Evolutionary conservation across 2,329 filamentous ascomycete species (phyloP), one percentile per base, ranked within the genome.

Genomic region (Colletotrichum truncatum): DNA sequence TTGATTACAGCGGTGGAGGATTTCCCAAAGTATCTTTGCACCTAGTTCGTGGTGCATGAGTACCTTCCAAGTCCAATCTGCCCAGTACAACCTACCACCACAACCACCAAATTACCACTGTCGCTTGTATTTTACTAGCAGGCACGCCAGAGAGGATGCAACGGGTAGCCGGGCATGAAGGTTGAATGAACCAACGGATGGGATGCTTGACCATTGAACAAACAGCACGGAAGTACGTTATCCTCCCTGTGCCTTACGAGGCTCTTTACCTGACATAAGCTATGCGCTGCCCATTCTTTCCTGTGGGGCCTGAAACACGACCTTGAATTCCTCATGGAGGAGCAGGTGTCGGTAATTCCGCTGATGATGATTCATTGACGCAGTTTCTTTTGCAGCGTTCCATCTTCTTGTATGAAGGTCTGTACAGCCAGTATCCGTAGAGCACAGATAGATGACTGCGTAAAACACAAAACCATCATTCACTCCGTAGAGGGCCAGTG

Each of bases 231-330:
- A n/a, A n/a, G n/a, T n/a, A n/a, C n/a, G n/a, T n/a, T n/a, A n/a
- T n/a, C n/a, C n/a, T n/a, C n/a, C n/a, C n/a, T n/a, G n/a, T n/a
- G n/a, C n/a, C n/a, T n/a, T n/a, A n/a, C n/a, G n/a, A n/a, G n/a
- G 38, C 38, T n/a, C 5, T 8, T 39, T 14, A 38, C 36, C 28
- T 30, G 46, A 59, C 36, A 57, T 45, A 49, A 7, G 10, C 10
- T 28, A 16, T 28, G 11, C 25, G 43, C 51, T 16, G 48, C 57
- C 56, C 62, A 65, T 65, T 65, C 48, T 55, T 65, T 61, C 32
- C 23, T 38, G 62, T 43, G 56, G 62, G n/a, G 23, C 25, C 62
- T 30, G 62, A 65, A 61, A 61, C 56, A 55, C 12, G 14, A 4
- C 25, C 21, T 18, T 26, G 39, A 30, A 34, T 34, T 26, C 38